Base-by-base conservation (phyloP, 192 early-diverging fungal species). In the Podila epigama region DNA sequence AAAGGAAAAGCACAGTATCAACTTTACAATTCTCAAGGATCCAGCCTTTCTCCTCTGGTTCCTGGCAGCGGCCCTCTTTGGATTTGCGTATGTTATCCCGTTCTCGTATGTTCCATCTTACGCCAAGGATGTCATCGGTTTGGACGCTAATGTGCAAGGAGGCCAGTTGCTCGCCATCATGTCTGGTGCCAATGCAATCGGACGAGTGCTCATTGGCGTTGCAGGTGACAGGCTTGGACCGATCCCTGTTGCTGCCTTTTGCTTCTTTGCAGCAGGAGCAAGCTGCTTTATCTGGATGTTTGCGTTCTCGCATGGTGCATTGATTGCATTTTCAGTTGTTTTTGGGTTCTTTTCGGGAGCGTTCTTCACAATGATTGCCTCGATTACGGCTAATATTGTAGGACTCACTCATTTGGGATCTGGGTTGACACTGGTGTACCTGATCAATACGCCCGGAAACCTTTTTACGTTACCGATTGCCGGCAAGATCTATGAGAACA, bases 361-460 rank as follows among this genome's bases (percentile, higher is more conserved):
- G 2, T 70, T 70, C 60, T 70, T 70, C 54, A 70, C 68, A 2
- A 33, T 70, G 59, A 36, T 70, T 8, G 68, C 68, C 7, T 70
- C 68, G 53, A 70, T 70, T 27, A 70, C 68, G 0, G 68, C 68
- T 25, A 70, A 70, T 36, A 70, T 70, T 57, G 60, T 58, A 11
- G 68, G 68, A 5, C 52, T 70, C 9, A 5, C 51, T 3, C 20
- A 64, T 29, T 7, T 71, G 41, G 61, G 61, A 16, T 71, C 69
- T 1, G 69, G 69, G 8, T 28, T 71, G 69, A 71, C 69, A 27
- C 42, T 73, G 13, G 64, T 73, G 56, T 73, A 44, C 20, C 18
- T 73, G 37, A 64, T 60, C 35, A 79, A 79, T 54, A 79, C 69
- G 10, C 77, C 69, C 13, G 77, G 77, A 9, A 69, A 79, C 68